Percentiles rank a stretch among this genome's conserved stretches.
These are phyloP conservation scores for Blastocladiella emersonii DNA, from an alignment of 371 early-diverging fungal genomes.

Conservation along the genomic window DNA sequence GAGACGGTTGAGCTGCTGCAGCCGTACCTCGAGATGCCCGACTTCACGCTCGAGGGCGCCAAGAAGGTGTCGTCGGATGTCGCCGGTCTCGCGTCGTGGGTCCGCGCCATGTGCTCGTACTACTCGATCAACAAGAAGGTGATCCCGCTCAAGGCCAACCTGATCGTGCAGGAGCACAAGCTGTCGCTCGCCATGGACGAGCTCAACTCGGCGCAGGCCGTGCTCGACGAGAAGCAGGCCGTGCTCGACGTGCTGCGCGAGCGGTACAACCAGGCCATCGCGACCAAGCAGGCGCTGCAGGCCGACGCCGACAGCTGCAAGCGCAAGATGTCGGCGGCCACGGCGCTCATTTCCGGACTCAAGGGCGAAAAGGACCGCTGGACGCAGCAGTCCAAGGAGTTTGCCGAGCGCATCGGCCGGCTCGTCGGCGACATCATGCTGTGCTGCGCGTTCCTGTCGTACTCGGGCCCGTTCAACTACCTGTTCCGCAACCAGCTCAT, in stretches of 20 bases:
- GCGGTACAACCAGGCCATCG: constrained; percentile 38
- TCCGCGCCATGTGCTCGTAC: constrained; percentile 39
- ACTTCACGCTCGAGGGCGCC: constrained; percentile 47
- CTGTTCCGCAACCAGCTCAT: constrained; percentile 31
- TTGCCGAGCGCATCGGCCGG: constrained; percentile 34
- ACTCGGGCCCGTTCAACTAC: constrained; percentile 45
- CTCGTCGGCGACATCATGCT: constrained; percentile 42
- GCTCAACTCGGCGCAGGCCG: constrained; percentile 32
- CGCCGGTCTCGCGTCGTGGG: constrained; percentile 45
- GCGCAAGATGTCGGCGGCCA: constrained; percentile 44
- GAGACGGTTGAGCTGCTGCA: constrained; percentile 44
- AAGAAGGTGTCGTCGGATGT: constrained; percentile 53
- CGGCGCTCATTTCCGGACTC: constrained; percentile 36
- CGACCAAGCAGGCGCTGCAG: constrained; percentile 35
- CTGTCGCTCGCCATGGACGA: constrained; percentile 34
- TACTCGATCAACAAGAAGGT: constrained; percentile 46
- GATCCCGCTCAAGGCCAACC: constrained; percentile 42
- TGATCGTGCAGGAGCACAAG: constrained; percentile 40
- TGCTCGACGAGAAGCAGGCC: constrained; percentile 44
- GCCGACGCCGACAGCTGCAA: constrained; percentile 45
- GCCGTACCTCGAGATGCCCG: constrained; percentile 42
- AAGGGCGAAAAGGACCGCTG: constrained; percentile 48
- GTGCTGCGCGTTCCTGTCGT: constrained; percentile 39
- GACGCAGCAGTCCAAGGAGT: constrained; percentile 43
- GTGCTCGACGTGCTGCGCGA: constrained; percentile 40